These are phyloP conservation scores for Heimioporus sp. DNA, from an alignment of 768 basidiomycete species.

Conservation along the genomic window DNA sequence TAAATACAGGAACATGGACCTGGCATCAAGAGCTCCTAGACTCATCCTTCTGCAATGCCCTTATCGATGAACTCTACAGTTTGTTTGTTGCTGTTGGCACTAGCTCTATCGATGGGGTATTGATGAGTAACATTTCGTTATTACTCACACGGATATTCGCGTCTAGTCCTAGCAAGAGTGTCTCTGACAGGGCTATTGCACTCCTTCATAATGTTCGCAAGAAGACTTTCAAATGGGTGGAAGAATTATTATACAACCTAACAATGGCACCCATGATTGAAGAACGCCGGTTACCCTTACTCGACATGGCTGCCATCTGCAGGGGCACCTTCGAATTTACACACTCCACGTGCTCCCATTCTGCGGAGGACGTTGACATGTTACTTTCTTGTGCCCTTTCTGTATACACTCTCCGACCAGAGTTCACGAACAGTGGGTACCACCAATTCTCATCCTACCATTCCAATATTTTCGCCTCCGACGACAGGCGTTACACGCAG, in stretches of 20 bases:
- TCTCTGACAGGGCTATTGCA: conserved; percentile 14
- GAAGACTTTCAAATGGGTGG: conserved; percentile 33
- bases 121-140: conserved; percentile 29
- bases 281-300: conserved; percentile 16
- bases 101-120: conserved; percentile 33
- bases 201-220: conserved; percentile 22
- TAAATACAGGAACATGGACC: conserved; percentile 12
- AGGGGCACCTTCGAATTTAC: conserved; percentile 19
- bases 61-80: conserved; percentile 33
- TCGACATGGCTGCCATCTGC: conserved; percentile 37
- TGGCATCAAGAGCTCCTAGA: conserved; percentile 39
- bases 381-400: conserved; percentile 22
- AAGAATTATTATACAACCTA: conserved; percentile 23
- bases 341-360: background rate
- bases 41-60: conserved; percentile 29
- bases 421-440: background rate
- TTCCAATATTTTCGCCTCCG: no score
- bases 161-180: conserved; percentile 4
- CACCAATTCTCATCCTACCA: no score
- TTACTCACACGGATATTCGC: conserved; percentile 33
- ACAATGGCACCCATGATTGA: background rate
- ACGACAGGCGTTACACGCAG: background rate
- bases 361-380: background rate
- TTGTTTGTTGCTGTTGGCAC: conserved; percentile 30
- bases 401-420: conserved; percentile 12